A percentile compares a stretch with the other conserved stretches of the same genome.
These are phyloP conservation scores for Sarocladiaceae sp. DNA, from an alignment of 2,329 filamentous ascomycete genomes.

Conservation along the genomic window DNA sequence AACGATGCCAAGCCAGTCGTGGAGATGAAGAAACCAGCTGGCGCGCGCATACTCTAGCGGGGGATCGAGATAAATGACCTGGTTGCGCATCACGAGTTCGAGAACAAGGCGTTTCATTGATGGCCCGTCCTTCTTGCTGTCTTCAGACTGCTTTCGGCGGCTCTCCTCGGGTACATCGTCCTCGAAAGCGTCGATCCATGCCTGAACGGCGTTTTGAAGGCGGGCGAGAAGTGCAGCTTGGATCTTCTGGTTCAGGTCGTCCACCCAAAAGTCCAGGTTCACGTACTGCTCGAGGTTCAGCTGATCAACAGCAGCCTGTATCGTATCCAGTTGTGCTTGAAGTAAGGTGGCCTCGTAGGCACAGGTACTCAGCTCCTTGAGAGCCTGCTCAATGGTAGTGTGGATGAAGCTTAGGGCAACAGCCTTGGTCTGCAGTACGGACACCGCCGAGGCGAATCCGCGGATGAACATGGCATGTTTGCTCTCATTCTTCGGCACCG, in stretches of 20 bases:
- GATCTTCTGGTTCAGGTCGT: conserved; percentile 77
- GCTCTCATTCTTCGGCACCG: conserved; percentile 60
- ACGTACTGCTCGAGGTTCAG: conserved; percentile 94
- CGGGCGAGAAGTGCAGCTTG: conserved; percentile 74
- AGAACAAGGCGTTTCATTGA: conserved; percentile 70
- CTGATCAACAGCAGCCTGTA: conserved; percentile 91
- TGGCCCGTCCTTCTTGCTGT: conserved; percentile 45
- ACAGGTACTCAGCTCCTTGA: conserved; percentile 78
- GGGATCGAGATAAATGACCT: conserved; percentile 93
- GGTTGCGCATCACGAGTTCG: conserved; percentile 95
- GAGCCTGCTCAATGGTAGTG: conserved; percentile 70
- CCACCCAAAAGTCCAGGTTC: conserved; percentile 87
- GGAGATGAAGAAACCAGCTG: conserved; percentile 87
- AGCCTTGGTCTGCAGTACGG: conserved; percentile 82
- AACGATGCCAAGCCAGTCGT: conserved; percentile 87
- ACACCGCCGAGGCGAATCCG: conserved; percentile 83
- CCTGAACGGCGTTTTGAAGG: conserved; percentile 73
- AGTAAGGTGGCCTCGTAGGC: conserved; percentile 77
- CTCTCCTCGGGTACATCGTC: conserved; percentile 46
- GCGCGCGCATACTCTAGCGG: conserved; percentile 87
- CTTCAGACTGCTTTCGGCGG: conserved; percentile 45
- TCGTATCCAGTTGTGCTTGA: conserved; percentile 70
- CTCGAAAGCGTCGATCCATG: conserved; percentile 85
- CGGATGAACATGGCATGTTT: conserved; percentile 96
- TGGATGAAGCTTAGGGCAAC: conserved; percentile 72